phyloP scores from a whole-genome alignment of 495 filamentous ascomycete genomes.

The Penicillium canariense region DNA sequence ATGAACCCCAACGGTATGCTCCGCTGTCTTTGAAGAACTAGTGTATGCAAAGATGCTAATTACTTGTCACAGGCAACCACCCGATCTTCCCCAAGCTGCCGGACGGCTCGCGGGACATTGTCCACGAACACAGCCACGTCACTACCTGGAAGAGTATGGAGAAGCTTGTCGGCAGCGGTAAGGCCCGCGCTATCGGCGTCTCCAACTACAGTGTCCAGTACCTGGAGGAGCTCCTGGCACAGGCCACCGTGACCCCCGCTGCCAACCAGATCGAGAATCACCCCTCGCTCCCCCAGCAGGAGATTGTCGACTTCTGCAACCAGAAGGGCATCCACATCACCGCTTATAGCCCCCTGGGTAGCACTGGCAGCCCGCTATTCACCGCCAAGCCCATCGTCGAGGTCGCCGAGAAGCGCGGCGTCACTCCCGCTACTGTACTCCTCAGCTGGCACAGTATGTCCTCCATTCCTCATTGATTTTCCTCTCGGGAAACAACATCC shows the following conservation, averaged over 20 bases:
- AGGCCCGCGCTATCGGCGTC: conserved; percentile 75
- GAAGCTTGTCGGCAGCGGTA: conserved; percentile 62
- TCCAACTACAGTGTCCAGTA: conserved; percentile 76
- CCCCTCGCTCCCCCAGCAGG: conserved; percentile 73
- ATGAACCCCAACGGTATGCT: conserved; percentile 69
- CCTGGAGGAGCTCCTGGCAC: conserved; percentile 68
- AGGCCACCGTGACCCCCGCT: conserved; percentile 67
- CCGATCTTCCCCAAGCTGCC: conserved; percentile 69
- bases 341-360: conserved; percentile 74
- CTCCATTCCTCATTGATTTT: not conserved
- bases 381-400: conserved; percentile 64
- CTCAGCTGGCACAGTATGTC: conserved; percentile 72
- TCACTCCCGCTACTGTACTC: conserved; percentile 60
- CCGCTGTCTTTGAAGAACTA: not conserved
- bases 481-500: too few species aligned
- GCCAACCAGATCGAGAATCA: conserved; percentile 93
- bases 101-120: conserved; percentile 68
- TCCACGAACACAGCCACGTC: conserved; percentile 61
- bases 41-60: not conserved
- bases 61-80: conserved; percentile 58
- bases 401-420: conserved; percentile 66
- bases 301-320: conserved; percentile 74
- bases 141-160: conserved; percentile 83
- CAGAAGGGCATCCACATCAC: conserved; percentile 73
- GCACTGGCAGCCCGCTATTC: conserved; percentile 72